Base-by-base conservation (phyloP, 805 yeast genomes). In the Cyberlindnera veronae region DNA sequence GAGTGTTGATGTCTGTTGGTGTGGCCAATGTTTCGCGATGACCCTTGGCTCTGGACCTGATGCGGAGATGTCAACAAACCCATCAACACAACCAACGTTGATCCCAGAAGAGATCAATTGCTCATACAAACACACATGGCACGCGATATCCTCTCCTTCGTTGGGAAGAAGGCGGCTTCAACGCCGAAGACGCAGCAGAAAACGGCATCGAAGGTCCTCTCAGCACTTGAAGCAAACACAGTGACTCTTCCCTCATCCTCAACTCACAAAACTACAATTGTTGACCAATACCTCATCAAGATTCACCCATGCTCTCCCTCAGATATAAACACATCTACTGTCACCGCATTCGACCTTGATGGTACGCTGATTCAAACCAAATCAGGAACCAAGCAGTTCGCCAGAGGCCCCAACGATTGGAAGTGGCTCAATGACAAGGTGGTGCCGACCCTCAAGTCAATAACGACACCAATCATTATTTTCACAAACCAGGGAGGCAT, bases 401-500 rank as follows among this genome's bases (percentile, higher is more conserved):
- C 88, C 0, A 61, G 70, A 18, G 64, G 74, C 7, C 72, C 84
- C 1, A 45, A 60, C 3, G 98, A 91, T 60, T 91, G 98, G 98
- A 66, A 68, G 53, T 81, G 79, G 72, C 71, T 81, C 62, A 69
- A 66, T 43, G 61, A 57, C 22, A 58, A 52, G n/a, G 55, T 56
- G 7, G 39, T 38, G 4, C 38, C 24, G 28, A 45, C 15, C 26
- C 36, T 51, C 6, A 14, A 31, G 20, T 8, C 18, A 6, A n/a
- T 49, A 11, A 20, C 13, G n/a, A 34, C 38, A 3, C 48, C 53
- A 10, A 46, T 89, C 4, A 90, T 82, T 4, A 74, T 91, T 2
- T 86, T 91, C 58, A 77, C 96, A 1, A 91, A 91, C 57, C 99
- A 91, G 60, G 95, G 91, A 16, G 83, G 79, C 0, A 72, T 80